Conservation (phyloP, 225 moss, liverwort and hornwort species). For the Physcomitrium patens region DNA sequence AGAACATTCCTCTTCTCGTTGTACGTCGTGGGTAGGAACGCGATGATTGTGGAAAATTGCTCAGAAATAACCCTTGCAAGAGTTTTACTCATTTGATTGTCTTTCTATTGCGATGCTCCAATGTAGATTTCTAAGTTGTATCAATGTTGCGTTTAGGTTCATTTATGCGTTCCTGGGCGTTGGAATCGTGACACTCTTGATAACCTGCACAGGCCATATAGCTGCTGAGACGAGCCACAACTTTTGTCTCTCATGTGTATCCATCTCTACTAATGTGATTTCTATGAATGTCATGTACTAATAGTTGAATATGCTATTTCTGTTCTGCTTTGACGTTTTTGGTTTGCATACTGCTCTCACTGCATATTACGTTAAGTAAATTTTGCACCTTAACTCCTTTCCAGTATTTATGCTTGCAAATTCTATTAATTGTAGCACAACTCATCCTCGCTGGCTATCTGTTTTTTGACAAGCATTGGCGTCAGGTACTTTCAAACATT, state of each 20-base stretch:
- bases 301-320: background rate
- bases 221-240: constrained; percentile 87
- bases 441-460: constrained; percentile 59
- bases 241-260: constrained; percentile 92
- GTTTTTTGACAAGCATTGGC: constrained; percentile 67
- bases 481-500: constrained; percentile 32
- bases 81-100: background rate
- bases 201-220: constrained; percentile 82
- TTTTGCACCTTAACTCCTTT: constrained; percentile 42
- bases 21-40: background rate
- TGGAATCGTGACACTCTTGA: constrained; percentile 72
- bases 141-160: constrained; percentile 64
- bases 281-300: constrained; percentile 12
- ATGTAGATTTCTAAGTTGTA: background rate
- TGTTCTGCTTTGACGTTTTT: background rate
- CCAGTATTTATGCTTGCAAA: constrained; percentile 61
- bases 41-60: background rate
- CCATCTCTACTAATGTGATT: constrained; percentile 34
- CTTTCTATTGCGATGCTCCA: background rate
- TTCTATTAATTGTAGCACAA: constrained; percentile 52
- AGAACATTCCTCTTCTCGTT: background rate
- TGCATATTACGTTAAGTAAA: constrained; percentile 9
- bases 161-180: constrained; percentile 85
- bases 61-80: background rate
- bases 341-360: background rate